A percentile compares a stretch with the other conserved stretches of the same genome.
Conservation (phyloP, 192 early-diverging fungal species). For the Ambispora gerdemannii region DNA sequence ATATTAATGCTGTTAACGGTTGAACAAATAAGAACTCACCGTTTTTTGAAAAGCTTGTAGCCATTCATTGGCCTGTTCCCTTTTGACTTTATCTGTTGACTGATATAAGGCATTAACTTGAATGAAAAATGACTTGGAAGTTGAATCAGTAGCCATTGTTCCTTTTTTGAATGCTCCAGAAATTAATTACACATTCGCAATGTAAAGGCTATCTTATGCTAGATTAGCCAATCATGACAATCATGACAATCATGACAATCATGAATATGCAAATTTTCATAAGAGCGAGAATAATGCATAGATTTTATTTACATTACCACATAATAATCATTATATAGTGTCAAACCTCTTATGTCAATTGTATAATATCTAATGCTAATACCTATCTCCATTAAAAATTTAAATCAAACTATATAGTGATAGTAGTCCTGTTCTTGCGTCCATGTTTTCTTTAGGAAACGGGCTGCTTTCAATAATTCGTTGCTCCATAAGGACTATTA, state of each 20-base stretch:
- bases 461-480: too few species aligned
- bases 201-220: too few species aligned
- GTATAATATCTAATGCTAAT: too few species aligned
- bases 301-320: neutral
- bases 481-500: too few species aligned
- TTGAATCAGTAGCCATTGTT: slow-evolving; percentile 7
- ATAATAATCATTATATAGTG: neutral
- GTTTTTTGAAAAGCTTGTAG: slow-evolving; percentile 83
- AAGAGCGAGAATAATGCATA: neutral
- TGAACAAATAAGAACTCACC: slow-evolving; percentile 46
- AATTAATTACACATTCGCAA: neutral
- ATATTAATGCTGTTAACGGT: neutral
- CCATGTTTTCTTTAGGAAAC: too few species aligned
- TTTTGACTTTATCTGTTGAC: slow-evolving; percentile 33
- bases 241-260: neutral
- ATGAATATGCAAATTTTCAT: neutral
- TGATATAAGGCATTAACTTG: slow-evolving; percentile 44
- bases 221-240: neutral
- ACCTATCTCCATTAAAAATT: too few species aligned
- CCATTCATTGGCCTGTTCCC: slow-evolving; percentile 67
- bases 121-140: slow-evolving; percentile 14
- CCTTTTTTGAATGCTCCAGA: neutral
- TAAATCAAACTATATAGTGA: too few species aligned
- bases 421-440: too few species aligned
- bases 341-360: neutral